A percentile compares a stretch with the other conserved stretches of the same genome.
Evolutionary conservation across 148 eudicot species (phyloP).

Genomic region (Salicornia ramosissima): DNA sequence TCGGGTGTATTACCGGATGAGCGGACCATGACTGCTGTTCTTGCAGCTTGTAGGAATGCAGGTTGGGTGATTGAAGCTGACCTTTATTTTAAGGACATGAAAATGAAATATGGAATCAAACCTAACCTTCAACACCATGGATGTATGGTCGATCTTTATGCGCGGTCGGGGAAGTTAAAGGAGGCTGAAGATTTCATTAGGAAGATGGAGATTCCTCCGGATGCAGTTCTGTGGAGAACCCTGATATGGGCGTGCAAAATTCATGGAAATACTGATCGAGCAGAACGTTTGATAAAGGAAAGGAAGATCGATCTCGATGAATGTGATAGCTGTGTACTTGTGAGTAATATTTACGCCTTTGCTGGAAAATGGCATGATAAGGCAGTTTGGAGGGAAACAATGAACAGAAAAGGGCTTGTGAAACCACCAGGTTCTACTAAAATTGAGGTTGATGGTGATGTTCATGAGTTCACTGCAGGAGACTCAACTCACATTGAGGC

Average conservation of each 20-base stretch:
- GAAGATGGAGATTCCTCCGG: slow-evolving; percentile 33
- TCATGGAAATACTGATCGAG: slow-evolving; percentile 41
- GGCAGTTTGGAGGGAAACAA: slow-evolving; percentile 33
- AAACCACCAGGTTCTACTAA: slow-evolving; percentile 44
- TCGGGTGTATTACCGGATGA: slow-evolving; percentile 43
- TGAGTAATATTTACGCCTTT: slow-evolving; percentile 43
- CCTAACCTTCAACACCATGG: slow-evolving; percentile 49
- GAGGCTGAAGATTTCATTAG: slow-evolving; percentile 47
- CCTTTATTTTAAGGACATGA: slow-evolving; percentile 27
- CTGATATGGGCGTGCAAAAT: slow-evolving; percentile 45
- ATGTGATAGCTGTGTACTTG: slow-evolving; percentile 34
- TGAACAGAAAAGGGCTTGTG: slow-evolving; percentile 33
- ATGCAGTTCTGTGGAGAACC: slow-evolving; percentile 46
- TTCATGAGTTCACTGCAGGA: slow-evolving; percentile 43
- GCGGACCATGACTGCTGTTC: slow-evolving; percentile 42
- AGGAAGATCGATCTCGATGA: slow-evolving; percentile 28
- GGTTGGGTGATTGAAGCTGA: slow-evolving; percentile 39
- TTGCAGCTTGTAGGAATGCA: slow-evolving; percentile 45
- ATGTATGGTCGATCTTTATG: slow-evolving; percentile 46
- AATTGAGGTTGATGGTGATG: slow-evolving; percentile 37
- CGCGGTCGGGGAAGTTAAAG: slow-evolving; percentile 36
- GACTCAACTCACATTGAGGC: slow-evolving; percentile 37
- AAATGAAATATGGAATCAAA: slow-evolving; percentile 26
- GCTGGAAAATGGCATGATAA: slow-evolving; percentile 45
- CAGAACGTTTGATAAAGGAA: slow-evolving; percentile 39